A percentile compares a stretch with the other conserved stretches of the same genome.
These are phyloP conservation scores for Lyophyllum atratum DNA, from an alignment of 768 basidiomycete genomes.

Conservation along the genomic window DNA sequence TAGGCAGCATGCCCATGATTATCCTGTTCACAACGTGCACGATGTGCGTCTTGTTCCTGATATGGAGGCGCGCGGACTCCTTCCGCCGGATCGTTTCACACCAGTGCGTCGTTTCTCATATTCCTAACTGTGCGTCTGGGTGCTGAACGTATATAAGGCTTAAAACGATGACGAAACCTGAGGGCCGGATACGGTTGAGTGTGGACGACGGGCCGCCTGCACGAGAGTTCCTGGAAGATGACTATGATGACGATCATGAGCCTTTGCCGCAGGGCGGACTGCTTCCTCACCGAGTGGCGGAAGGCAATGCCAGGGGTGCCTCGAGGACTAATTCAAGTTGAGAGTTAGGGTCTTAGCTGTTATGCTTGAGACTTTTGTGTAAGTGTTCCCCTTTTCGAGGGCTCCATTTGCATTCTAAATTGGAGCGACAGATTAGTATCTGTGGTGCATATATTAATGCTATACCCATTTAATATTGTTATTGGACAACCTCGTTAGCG, in stretches of 20 bases:
- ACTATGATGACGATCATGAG: constrained; percentile 53
- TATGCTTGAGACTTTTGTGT: neutral
- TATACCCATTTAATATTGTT: neutral
- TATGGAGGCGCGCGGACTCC: constrained; percentile 62
- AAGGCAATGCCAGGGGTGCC: neutral
- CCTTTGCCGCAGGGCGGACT: constrained; percentile 9
- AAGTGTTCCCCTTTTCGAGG: neutral
- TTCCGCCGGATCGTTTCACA: constrained; percentile 63
- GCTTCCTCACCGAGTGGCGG: neutral
- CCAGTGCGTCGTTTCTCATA: constrained; percentile 44
- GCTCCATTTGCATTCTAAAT: neutral
- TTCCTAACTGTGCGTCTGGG: neutral
- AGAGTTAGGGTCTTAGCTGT: neutral
- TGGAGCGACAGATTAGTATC: neutral
- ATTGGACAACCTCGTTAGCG: too few relatives aligned
- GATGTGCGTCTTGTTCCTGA: constrained; percentile 55
- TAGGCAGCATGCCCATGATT: constrained; percentile 56
- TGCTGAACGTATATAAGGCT: constrained; percentile 39
- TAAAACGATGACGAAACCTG: constrained; percentile 51
- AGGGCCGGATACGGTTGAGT: constrained; percentile 67
- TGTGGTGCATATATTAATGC: neutral
- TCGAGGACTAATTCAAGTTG: neutral
- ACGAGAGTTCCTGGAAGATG: constrained; percentile 62
- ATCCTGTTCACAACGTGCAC: constrained; percentile 61
- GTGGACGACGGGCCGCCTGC: constrained; percentile 74